These are phyloP conservation scores for Stentor coeruleus DNA, from an alignment of 73 alveolate genomes.

Conservation along the genomic window DNA sequence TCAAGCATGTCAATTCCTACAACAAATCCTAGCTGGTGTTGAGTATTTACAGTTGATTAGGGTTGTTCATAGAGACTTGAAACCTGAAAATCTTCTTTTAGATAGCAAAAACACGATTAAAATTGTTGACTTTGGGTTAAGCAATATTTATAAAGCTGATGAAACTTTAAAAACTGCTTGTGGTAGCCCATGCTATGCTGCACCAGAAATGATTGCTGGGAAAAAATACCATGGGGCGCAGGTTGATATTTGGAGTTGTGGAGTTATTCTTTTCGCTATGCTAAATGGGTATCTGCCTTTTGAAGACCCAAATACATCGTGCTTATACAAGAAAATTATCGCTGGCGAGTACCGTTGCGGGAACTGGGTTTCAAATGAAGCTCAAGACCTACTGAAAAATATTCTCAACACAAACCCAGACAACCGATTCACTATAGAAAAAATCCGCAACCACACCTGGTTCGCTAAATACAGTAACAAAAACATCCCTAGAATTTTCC, in stretches of 20 bases:
- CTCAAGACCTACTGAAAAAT: constrained; percentile 65
- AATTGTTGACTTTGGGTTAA: constrained; percentile 32
- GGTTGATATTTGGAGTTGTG: constrained; percentile 95
- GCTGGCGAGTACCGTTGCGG: constrained; percentile 32
- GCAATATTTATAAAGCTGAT: constrained; percentile 33
- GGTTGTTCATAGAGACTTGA: constrained; percentile 85
- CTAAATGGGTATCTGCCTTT: constrained; percentile 94
- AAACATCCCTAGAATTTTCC: too few relatives aligned
- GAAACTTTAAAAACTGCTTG: constrained; percentile 87
- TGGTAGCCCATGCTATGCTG: constrained; percentile 98
- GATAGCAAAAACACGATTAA: constrained; percentile 77
- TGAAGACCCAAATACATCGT: constrained; percentile 84
- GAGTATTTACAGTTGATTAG: constrained; percentile 69
- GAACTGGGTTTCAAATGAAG: constrained; percentile 30
- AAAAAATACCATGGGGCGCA: constrained; percentile 85
- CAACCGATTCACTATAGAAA: constrained; percentile 67
- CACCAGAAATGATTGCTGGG: constrained; percentile 94
- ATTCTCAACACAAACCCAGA: constrained; percentile 86
- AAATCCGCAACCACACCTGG: constrained; percentile 90
- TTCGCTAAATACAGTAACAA: constrained; percentile 3
- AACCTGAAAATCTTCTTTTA: constrained; percentile 93
- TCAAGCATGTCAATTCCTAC: constrained; percentile 63
- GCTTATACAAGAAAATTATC: constrained; percentile 69
- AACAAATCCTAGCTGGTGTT: constrained; percentile 64
- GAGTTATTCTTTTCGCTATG: constrained; percentile 95